phyloP scores from a whole-genome alignment of 2,329 filamentous ascomycete genomes.

The Trichophyton mentagrophytes region DNA sequence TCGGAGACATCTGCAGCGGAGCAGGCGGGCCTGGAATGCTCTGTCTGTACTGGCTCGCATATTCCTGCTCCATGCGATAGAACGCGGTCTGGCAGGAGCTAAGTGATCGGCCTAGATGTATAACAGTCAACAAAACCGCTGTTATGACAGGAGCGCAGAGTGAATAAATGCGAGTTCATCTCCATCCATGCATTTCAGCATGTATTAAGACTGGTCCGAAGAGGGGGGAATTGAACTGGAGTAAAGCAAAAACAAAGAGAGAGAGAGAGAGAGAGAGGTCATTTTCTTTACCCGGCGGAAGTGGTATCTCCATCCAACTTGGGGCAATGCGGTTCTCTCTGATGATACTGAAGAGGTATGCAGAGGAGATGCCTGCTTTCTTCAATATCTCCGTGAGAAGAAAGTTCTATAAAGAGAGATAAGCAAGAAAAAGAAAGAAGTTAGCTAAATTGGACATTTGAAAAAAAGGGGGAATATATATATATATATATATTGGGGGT shows the following conservation, averaged over 20 bases:
- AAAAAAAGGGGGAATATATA: background rate
- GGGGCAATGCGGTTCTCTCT: conserved; percentile 26
- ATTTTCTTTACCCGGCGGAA: conserved; percentile 28
- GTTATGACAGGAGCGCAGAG: background rate
- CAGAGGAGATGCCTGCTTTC: conserved; percentile 27
- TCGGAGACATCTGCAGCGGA: conserved; percentile 12
- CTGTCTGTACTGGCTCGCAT: conserved; percentile 16
- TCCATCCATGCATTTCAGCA: background rate
- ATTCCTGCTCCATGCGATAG: conserved; percentile 23
- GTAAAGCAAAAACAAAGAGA: no score
- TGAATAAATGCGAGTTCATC: background rate
- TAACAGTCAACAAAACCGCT: conserved; percentile 1
- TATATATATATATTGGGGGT: background rate
- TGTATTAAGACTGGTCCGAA: background rate
- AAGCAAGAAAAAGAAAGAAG: background rate
- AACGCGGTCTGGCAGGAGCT: conserved; percentile 28
- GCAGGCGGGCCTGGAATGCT: conserved; percentile 11
- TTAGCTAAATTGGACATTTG: background rate
- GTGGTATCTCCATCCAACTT: conserved; percentile 30
- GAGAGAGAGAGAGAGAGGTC: background rate
- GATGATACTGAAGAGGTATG: conserved; percentile 27
- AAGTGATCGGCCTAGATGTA: conserved; percentile 26
- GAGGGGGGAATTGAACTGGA: background rate
- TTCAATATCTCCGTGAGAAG: conserved; percentile 33
- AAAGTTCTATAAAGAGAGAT: conserved; percentile 21